Conservation (phyloP, 768 basidiomycete species). For the Agaricus blazei region DNA sequence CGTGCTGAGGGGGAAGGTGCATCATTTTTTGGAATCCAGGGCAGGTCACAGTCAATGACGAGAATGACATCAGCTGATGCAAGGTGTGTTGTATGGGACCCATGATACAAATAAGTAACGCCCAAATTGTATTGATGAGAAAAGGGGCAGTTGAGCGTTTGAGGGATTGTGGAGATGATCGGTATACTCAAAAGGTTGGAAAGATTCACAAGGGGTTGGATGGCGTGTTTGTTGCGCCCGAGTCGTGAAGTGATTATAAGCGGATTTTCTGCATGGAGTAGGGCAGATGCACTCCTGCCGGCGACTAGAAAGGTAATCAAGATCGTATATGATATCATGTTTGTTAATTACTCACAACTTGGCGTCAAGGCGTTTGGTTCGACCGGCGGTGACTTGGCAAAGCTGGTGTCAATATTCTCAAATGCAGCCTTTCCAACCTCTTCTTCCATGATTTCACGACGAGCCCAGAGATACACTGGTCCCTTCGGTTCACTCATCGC, state of each 20-base stretch:
- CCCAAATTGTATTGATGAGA: constrained; percentile 53
- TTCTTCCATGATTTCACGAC: constrained; percentile 68
- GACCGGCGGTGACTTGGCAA: constrained; percentile 44
- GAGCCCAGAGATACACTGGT: constrained; percentile 70
- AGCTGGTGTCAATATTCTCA: constrained; percentile 15
- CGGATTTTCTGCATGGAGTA: constrained; percentile 46
- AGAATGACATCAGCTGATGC: constrained; percentile 56
- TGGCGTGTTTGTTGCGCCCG: constrained; percentile 48
- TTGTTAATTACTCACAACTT: constrained; percentile 18
- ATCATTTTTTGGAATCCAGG: constrained; percentile 55
- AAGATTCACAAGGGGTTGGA: constrained; percentile 39
- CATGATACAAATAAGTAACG: constrained; percentile 40
- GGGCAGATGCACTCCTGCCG: constrained; percentile 38
- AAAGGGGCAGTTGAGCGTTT: constrained; percentile 48
- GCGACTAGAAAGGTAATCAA: constrained; percentile 20
- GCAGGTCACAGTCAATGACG: constrained; percentile 59
- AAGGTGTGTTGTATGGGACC: constrained; percentile 42
- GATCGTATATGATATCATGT: neutral
- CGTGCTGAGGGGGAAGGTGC: constrained; percentile 36
- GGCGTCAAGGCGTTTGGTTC: constrained; percentile 44
- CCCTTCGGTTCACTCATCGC: constrained; percentile 69
- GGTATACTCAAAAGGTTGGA: constrained; percentile 51
- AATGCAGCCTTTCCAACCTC: constrained; percentile 39
- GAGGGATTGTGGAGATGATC: constrained; percentile 45
- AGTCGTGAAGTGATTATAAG: constrained; percentile 63